Evolutionary conservation across 805 yeast species (phyloP).

Genomic region (Saturnispora hagleri): DNA sequence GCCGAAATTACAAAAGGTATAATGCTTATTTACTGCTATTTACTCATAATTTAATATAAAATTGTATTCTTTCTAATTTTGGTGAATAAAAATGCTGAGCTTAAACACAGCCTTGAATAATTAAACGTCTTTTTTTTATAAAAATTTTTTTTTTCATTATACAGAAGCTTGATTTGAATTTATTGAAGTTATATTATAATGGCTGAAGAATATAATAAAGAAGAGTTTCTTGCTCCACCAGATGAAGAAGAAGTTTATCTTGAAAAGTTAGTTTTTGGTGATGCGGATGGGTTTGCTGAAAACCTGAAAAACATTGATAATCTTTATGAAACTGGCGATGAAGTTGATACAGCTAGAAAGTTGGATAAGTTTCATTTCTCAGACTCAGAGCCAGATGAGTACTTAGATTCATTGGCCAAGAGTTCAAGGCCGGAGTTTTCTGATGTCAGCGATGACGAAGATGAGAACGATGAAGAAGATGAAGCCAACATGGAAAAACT

Average conservation of each 20-base stretch:
- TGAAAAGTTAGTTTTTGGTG: slow-evolving; percentile 87
- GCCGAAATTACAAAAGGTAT: slow-evolving; percentile 12
- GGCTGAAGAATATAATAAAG: slow-evolving; percentile 2
- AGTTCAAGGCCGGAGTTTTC: slow-evolving; percentile 35
- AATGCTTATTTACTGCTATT: not conserved
- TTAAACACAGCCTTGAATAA: not conserved
- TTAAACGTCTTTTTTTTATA: not conserved
- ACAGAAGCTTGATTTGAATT: not conserved
- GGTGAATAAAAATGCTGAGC: not conserved
- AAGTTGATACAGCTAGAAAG: slow-evolving; percentile 25
- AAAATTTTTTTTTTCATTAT: not conserved
- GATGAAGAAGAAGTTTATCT: slow-evolving; percentile 75
- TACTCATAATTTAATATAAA: no score
- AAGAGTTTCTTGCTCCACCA: slow-evolving; percentile 46
- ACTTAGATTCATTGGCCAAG: slow-evolving; percentile 32
- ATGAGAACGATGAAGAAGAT: slow-evolving; percentile 26
- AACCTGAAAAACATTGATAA: slow-evolving; percentile 56
- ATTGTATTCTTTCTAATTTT: not conserved
- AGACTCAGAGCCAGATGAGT: slow-evolving; percentile 27
- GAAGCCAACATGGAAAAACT: slow-evolving; percentile 27
- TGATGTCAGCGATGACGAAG: slow-evolving; percentile 24
- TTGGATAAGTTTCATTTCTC: slow-evolving; percentile 19
- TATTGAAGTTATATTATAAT: not conserved
- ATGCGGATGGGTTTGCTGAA: slow-evolving; percentile 59
- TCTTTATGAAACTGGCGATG: slow-evolving; percentile 39